Evolutionary conservation across 1,139 yeast species (phyloP).

Genomic region (Suhomyces guaymorum): DNA sequence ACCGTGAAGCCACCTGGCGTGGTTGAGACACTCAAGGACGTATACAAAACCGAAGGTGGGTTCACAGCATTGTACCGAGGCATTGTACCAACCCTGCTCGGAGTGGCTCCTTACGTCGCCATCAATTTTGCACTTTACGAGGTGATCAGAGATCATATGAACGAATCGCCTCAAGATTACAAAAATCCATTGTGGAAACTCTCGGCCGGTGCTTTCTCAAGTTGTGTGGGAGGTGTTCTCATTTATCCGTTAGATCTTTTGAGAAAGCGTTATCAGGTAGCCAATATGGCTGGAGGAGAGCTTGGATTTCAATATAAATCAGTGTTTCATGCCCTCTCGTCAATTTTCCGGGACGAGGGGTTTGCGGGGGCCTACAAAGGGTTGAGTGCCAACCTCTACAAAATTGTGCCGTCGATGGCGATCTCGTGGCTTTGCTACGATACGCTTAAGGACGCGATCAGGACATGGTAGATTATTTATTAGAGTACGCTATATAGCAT

Average conservation of each 20-base stretch:
- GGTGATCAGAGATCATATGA: constrained; percentile 62
- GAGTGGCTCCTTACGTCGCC: constrained; percentile 96
- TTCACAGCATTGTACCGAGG: constrained; percentile 78
- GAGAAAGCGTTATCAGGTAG: constrained; percentile 87
- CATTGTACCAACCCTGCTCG: constrained; percentile 81
- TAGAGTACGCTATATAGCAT: constrained; percentile 2
- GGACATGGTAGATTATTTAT: constrained; percentile 27
- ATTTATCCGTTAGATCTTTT: constrained; percentile 91
- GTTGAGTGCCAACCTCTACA: constrained; percentile 81
- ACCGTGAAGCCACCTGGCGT: constrained; percentile 66
- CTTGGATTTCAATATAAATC: constrained; percentile 79
- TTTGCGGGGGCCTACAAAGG: constrained; percentile 84
- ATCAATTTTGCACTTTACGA: constrained; percentile 91
- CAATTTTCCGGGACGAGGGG: constrained; percentile 76
- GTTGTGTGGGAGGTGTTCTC: constrained; percentile 71
- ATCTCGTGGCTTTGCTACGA: constrained; percentile 91
- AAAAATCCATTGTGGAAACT: constrained; percentile 59
- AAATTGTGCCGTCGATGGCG: constrained; percentile 94
- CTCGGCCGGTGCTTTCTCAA: constrained; percentile 75
- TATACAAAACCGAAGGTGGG: constrained; percentile 81
- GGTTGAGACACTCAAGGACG: constrained; percentile 53
- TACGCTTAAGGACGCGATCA: constrained; percentile 48
- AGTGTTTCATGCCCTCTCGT: constrained; percentile 67
- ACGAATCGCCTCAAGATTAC: constrained; percentile 34
- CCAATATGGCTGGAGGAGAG: constrained; percentile 75